Conservation (phyloP, 2,329 filamentous ascomycete genomes). For the Phialophora expanda region DNA sequence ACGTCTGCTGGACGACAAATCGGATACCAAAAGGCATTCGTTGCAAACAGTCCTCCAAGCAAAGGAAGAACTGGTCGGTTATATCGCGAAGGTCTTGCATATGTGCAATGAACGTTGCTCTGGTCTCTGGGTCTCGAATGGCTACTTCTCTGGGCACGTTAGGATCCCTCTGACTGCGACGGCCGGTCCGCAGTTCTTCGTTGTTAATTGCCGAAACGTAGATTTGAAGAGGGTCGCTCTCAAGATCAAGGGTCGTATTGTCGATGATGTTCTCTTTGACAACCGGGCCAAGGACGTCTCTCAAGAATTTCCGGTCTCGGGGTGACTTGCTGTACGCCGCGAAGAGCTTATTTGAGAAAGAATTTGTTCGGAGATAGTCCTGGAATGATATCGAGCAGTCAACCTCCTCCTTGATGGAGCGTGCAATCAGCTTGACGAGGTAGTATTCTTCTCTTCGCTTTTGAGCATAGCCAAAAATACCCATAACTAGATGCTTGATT, state of each 20-base stretch:
- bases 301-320: constrained; percentile 87
- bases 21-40: constrained; percentile 93
- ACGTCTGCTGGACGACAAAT: constrained; percentile 84
- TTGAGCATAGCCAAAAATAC: constrained; percentile 94
- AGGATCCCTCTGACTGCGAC: constrained; percentile 76
- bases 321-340: constrained; percentile 88
- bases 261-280: constrained; percentile 93
- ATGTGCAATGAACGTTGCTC: constrained; percentile 90
- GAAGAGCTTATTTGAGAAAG: constrained; percentile 90
- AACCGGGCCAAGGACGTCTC: constrained; percentile 81
- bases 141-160: constrained; percentile 90
- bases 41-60: constrained; percentile 80
- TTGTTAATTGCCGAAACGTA: constrained; percentile 96
- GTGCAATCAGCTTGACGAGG: constrained; percentile 81
- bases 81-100: constrained; percentile 93
- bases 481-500: constrained; percentile 93
- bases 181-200: constrained; percentile 90
- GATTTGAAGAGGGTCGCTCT: constrained; percentile 97
- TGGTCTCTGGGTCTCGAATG: constrained; percentile 93
- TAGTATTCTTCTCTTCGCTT: constrained; percentile 98
- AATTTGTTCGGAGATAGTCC: constrained; percentile 86
- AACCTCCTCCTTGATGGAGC: constrained; percentile 84
- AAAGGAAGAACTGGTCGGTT: constrained; percentile 83
- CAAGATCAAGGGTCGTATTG: constrained; percentile 85
- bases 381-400: constrained; percentile 74